Evolutionary conservation across 371 early-diverging fungal genomes (phyloP), one percentile per base, ranked within the genome.

Genomic region (Mucor plumbeus): DNA sequence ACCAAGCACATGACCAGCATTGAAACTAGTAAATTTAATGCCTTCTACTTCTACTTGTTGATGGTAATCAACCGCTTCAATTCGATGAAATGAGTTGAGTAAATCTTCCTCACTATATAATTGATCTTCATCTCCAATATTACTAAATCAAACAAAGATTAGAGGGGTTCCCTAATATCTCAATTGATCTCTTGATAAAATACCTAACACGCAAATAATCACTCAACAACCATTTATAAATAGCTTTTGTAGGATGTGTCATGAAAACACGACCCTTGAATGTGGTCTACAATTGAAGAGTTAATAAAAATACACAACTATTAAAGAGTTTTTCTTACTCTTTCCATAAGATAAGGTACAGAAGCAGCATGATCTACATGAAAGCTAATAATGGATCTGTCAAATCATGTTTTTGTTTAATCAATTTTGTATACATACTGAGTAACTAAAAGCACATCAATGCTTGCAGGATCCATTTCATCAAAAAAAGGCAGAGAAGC

Each of bases 351-450:
- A 76, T 99, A 99, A 47, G 99, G 99, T 3, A 99, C 90, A 4
- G 97, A 95, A 15, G 99, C 99, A n/a, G 99, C 99, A 80, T 99
- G 99, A 78, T 99, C 99, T 63, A 99, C 89, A 77, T 99, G 99
- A 68, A 99, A 99, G 81, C 94, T 95, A 79, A 21, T 36, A 56
- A 56, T 26, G 36, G 35, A 56, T 11, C n/a, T 56, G 56, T 56
- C 36, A 35, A 56, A 56, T 19, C 21, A 4, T 6, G 0, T 13
- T 26, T 9, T 48, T 35, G n/a, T 8, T 0, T 34, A 31, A 31
- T 14, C 8, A 26, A 38, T 4, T 38, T 9, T 47, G 39, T 17
- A 36, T 26, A 17, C 72, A 47, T 87, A 94, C 95, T 99, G 99
- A 35, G 95, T 99, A 40, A 99, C 91, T 59, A 99, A 88, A 44